Base-by-base conservation (phyloP, 345 rosid genomes). In the Euphorbia peplus region DNA sequence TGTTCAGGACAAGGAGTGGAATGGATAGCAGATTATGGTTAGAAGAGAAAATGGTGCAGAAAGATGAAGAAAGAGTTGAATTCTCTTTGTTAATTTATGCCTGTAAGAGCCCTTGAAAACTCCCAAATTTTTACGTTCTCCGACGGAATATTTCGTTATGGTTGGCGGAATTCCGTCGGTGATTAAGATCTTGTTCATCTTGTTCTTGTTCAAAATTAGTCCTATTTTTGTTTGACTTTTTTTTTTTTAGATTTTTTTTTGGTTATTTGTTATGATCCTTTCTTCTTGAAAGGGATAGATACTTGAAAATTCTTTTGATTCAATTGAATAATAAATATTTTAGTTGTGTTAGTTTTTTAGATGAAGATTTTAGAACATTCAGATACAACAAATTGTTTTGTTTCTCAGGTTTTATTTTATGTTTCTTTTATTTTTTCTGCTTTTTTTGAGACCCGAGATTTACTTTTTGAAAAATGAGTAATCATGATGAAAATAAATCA, bases 1-100 rank as follows among this genome's bases (percentile, higher is more conserved):
- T 91, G 97, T 93, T 93, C 77, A 78, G 88, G 77, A 85, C 88
- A 79, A 89, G 96, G 73, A 89, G 83, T 73, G 90, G 96, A 22
- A 59, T 83, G 75, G 93, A 86, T 51, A 87, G 87, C 75, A 80
- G 88, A 67, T 72, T 85, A 37, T 87, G 90, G 96, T 72, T 86
- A 51, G 97, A 90, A 64, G 96, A 89, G 76, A 87, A 84, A 72
- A 46, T 77, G 67, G 70, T 57, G 64, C 76, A 87, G 82, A 80
- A 84, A 69, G 89, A 84, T 50, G 89, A 88, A 77, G 85, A 85
- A 62, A 85, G 67, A 56, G 61, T 78, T 68, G 95, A 86, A 37
- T 93, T 90, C 89, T 87, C 96, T 53, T 73, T 93, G 82, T 78
- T 86, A 81, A 88, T 93, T 69, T 82, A 85, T 70, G 97, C 97